Percentiles rank a stretch among this genome's conserved stretches.
phyloP scores from a whole-genome alignment of 1,284 basidiomycete species.

The Stereum hirsutum region DNA sequence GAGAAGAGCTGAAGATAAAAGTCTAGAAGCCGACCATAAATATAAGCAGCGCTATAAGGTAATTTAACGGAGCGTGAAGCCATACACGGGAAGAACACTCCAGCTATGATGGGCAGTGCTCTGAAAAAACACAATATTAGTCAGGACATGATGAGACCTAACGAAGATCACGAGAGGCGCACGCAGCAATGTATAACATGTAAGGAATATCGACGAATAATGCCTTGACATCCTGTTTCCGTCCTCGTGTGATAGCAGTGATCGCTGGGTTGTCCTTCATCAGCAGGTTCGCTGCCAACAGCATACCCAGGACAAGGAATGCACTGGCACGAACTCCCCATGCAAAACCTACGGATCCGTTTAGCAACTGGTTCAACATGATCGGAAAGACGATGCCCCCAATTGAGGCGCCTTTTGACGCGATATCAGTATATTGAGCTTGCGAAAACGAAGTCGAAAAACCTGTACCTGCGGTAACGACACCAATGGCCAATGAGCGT shows the following conservation, averaged over 20 bases:
- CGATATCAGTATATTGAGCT: background rate
- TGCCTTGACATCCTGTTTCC: too few species aligned
- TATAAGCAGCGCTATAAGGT: too few species aligned
- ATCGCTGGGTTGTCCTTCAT: constrained; percentile 1
- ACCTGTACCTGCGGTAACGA: constrained; percentile 1
- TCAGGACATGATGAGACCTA: too few species aligned
- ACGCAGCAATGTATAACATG: too few species aligned
- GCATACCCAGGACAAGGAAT: background rate
- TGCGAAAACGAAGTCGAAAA: constrained; percentile 1
- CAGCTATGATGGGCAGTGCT: too few species aligned
- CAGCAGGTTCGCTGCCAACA: background rate
- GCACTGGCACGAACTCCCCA: background rate
- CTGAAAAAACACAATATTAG: too few species aligned
- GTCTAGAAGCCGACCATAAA: too few species aligned
- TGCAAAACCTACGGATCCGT: background rate
- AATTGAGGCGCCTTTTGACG: constrained; percentile 2
- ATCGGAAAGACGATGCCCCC: constrained; percentile 3
- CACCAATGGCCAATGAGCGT: constrained; percentile 8
- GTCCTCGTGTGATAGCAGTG: too few species aligned
- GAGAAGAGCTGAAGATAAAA: constrained; percentile 15
- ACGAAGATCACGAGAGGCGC: too few species aligned
- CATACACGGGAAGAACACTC: too few species aligned
- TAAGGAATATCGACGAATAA: too few species aligned
- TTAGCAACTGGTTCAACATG: constrained; percentile 4
- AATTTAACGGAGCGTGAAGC: too few species aligned